A percentile compares a stretch with the other conserved stretches of the same genome.
These are phyloP conservation scores for Mortierella sp. DNA, from an alignment of 371 early-diverging fungal genomes.

Conservation along the genomic window DNA sequence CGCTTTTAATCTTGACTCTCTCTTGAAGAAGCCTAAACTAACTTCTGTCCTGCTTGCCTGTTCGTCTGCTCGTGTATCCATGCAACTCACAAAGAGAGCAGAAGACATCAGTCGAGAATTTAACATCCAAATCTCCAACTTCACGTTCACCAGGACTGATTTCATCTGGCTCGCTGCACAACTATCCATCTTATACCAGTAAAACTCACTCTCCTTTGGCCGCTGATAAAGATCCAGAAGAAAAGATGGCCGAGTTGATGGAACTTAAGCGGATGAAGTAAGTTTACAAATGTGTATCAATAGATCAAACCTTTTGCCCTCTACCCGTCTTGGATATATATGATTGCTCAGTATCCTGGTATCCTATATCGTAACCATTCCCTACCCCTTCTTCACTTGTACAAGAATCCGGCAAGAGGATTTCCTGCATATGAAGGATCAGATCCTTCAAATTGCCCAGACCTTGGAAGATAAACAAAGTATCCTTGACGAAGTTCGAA, in stretches of 20 bases:
- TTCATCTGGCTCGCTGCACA: neutral
- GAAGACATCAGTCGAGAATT: neutral
- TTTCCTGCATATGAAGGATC: conserved; percentile 40
- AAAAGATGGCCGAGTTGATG: conserved; percentile 39
- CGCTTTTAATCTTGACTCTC: neutral
- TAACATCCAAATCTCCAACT: neutral
- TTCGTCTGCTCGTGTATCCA: neutral
- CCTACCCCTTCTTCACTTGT: neutral
- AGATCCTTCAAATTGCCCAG: conserved; percentile 30
- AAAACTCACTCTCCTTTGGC: neutral
- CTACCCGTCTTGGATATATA: too few relatives aligned
- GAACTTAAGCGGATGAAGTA: conserved; percentile 50
- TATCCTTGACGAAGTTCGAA: conserved; percentile 35
- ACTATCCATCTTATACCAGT: neutral
- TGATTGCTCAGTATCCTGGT: too few relatives aligned
- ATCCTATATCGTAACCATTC: neutral
- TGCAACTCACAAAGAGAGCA: neutral
- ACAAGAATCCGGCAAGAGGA: conserved; percentile 45
- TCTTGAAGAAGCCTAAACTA: neutral
- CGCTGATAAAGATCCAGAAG: conserved; percentile 41
- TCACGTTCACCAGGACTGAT: neutral
- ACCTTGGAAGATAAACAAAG: conserved; percentile 43
- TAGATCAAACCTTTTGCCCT: too few relatives aligned
- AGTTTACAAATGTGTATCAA: neutral
- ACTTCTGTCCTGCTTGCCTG: neutral